Conservation (phyloP, 2,329 filamentous ascomycete species). For the Nemania bipapillata region DNA sequence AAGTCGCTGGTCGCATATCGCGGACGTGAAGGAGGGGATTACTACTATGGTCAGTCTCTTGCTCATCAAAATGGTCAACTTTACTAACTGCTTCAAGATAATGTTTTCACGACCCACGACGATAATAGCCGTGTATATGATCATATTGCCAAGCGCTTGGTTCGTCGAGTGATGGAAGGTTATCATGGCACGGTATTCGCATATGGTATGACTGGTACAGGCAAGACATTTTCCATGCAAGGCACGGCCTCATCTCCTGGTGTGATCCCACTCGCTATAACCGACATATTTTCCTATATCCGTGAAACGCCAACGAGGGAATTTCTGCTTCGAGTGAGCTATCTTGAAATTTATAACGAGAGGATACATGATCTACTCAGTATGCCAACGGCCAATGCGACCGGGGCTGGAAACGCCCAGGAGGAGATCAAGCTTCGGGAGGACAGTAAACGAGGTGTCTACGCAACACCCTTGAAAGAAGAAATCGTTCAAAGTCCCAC, state of each 20-base stretch:
- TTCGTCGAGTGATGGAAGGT: constrained; percentile 97
- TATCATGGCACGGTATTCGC: constrained; percentile 98
- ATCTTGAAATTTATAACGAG: constrained; percentile 98
- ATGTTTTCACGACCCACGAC: constrained; percentile 93
- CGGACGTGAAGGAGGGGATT: constrained; percentile 91
- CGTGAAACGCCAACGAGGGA: constrained; percentile 94
- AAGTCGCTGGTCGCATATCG: constrained; percentile 83
- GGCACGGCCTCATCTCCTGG: constrained; percentile 94
- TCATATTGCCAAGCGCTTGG: constrained; percentile 89
- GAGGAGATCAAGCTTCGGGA: constrained; percentile 98
- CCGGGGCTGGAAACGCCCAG: constrained; percentile 67
- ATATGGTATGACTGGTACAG: constrained; percentile 98
- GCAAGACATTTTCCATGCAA: constrained; percentile 99
- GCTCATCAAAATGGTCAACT: constrained; percentile 31
- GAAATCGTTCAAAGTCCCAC: constrained; percentile 99
- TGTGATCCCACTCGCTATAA: constrained; percentile 96
- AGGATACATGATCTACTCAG: constrained; percentile 93
- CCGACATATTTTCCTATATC: constrained; percentile 99
- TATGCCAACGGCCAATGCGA: constrained; percentile 69
- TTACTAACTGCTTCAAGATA: constrained; percentile 69
- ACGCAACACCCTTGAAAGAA: constrained; percentile 94
- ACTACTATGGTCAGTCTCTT: constrained; percentile 79
- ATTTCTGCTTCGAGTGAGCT: constrained; percentile 94
- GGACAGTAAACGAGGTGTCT: constrained; percentile 95
- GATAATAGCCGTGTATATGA: constrained; percentile 97